Conservation (phyloP, 352 stramenopile species). For the Phytophthora colocasiae region DNA sequence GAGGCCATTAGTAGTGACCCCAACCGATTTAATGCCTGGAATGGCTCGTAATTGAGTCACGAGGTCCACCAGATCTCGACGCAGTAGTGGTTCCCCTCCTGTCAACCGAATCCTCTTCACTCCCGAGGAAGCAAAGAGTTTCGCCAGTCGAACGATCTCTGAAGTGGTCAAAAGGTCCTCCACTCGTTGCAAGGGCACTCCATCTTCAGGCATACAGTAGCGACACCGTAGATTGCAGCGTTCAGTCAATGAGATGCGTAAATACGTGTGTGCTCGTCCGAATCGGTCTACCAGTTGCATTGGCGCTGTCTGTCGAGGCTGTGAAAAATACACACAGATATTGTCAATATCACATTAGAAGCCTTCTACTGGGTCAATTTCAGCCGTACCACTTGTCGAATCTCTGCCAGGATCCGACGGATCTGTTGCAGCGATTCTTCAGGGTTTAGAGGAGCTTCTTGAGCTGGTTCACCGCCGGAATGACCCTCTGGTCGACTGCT, state of each 20-base stretch:
- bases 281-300: conserved; percentile 84
- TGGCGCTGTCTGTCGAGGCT: conserved; percentile 18
- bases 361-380: background rate
- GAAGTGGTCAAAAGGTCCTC: conserved; percentile 84
- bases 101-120: conserved; percentile 96
- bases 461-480: conserved; percentile 1
- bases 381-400: conserved; percentile 35
- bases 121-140: conserved; percentile 89
- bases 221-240: conserved; percentile 96
- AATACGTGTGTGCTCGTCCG: conserved; percentile 93
- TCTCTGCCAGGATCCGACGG: conserved; percentile 46
- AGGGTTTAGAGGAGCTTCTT: background rate
- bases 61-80: conserved; percentile 62
- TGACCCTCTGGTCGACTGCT: background rate
- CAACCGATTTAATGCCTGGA: conserved; percentile 82
- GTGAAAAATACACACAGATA: background rate
- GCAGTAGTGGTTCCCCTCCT: conserved; percentile 92
- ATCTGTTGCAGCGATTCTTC: conserved; percentile 51
- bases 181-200: conserved; percentile 86
- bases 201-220: conserved; percentile 98
- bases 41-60: conserved; percentile 63
- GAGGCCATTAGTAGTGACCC: conserved; percentile 98
- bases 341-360: too few relatives aligned
- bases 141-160: conserved; percentile 93
- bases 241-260: conserved; percentile 96